Percentiles rank a stretch among this genome's conserved stretches.
These are phyloP conservation scores for Dendrothele bispora DNA, from an alignment of 768 basidiomycete genomes.

Conservation along the genomic window DNA sequence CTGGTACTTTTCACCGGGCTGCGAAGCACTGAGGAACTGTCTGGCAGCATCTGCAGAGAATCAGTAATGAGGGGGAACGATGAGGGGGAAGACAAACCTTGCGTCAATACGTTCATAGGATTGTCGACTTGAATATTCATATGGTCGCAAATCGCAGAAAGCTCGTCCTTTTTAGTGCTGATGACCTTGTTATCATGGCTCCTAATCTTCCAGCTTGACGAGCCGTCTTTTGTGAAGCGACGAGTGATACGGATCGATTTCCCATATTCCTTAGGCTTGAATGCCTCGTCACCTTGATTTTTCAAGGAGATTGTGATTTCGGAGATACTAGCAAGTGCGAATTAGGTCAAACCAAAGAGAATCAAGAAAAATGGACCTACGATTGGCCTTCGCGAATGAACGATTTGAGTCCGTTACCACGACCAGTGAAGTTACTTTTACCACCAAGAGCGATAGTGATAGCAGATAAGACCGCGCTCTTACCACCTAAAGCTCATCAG, in stretches of 20 bases:
- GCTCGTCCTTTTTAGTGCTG: constrained; percentile 78
- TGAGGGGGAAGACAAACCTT: constrained; percentile 46
- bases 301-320: constrained; percentile 82
- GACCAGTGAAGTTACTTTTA: constrained; percentile 88
- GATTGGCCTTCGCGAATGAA: constrained; percentile 83
- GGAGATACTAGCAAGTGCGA: constrained; percentile 44
- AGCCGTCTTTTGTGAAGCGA: constrained; percentile 73
- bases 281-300: constrained; percentile 92
- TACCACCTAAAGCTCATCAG: constrained; percentile 63
- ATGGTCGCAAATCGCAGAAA: constrained; percentile 87
- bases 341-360: not conserved
- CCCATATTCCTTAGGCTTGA: constrained; percentile 81
- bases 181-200: constrained; percentile 62
- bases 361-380: constrained; percentile 41
- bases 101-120: constrained; percentile 92
- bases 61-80: not conserved
- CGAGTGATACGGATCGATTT: constrained; percentile 84
- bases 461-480: constrained; percentile 91
- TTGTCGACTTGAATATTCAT: constrained; percentile 98
- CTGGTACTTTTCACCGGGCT: constrained; percentile 85
- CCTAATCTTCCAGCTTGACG: constrained; percentile 81
- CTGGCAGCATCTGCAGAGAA: constrained; percentile 55
- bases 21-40: constrained; percentile 84
- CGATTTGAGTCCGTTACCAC: constrained; percentile 80
- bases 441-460: constrained; percentile 93